Evolutionary conservation across 202 grass and related monocot genomes (phyloP), one percentile per base, ranked within the genome.

Genomic region (Schoenoplectus triqueter): DNA sequence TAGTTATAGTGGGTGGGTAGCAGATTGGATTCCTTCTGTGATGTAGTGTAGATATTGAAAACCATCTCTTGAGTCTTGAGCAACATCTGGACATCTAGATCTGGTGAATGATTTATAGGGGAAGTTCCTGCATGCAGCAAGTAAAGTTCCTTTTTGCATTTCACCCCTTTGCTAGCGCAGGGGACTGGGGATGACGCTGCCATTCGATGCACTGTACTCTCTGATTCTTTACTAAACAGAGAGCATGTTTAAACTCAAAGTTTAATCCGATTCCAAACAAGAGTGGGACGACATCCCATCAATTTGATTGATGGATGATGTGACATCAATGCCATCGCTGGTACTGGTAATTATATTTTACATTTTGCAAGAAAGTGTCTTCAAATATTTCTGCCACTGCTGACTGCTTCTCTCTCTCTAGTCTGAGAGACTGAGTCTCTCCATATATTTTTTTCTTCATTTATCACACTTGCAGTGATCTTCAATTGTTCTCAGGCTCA

Each of bases 311-410:
- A 83, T 71, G 21, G 81, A 70, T 83, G 81, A 83, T 83, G 31
- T 15, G 81, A 83, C 81, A 83, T 83, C 71, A 83, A 83, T 83
- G 64, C 81, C 81, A 83, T 83, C 81, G 70, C 65, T 66, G 40
- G 7, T 15, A 71, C 31, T 31, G 66, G 54, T 41, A 69, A 73
- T 21, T 51, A n/a, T 20, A 8, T 51, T 44, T 14, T 31, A 20
- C 45, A 54, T 74, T 59, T 59, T 59, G 15, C 56, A 11, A 59
- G 15, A 78, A 52, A 20, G 11, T 10, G 42, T 61, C 61, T 45
- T 40, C 10, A 77, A 77, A 77, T 41, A 57, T 40, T 15, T 77
- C 13, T 40, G 0, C 73, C 4, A 6, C 73, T 39, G 31, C 31
- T 31, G 31, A n/a, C 59, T 17, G 13, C 0, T 1, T 6, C 56